Base-by-base conservation (phyloP, 1,284 basidiomycete genomes). In the Volvariella volvacea region DNA sequence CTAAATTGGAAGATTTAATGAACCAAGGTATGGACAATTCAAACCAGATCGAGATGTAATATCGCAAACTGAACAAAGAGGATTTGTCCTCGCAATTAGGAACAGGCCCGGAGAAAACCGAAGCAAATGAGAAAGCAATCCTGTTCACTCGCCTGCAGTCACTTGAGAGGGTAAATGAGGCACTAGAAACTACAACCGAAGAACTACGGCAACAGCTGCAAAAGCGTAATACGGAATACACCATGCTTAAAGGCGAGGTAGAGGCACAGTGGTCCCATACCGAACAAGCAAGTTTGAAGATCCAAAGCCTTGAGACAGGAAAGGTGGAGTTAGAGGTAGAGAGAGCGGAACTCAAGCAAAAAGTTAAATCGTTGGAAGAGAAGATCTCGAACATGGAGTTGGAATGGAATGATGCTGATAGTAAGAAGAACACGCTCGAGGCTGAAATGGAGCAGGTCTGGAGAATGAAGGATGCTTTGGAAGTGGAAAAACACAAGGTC, bases 241-340 rank as follows among this genome's bases (percentile, higher is more conserved):
- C 51, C 2, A 61, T 71, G 14, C 61, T 82, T 44, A 74, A 74
- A 58, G 62, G 65, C 1, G 78, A 83, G 57, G 59, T 82, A 32
- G 75, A 80, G 51, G 74, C 76, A 4, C 80, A 80, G 57, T 80
- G 79, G 74, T 67, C 70, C 42, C 66, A 80, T 50, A 78, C 81
- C 16, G 77, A 77, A 58, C 69, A 55, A 34, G 57, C 61, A 10
- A 55, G 64, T 14, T 73, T 72, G 39, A 72, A 66, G 53, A 71
- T 78, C 48, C 65, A 72, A 19, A 49, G 48, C 9, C 48, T 68
- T 22, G 55, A 62, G 41, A 54, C 55, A 22, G 62, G 60, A 39
- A 58, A 56, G 37, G 45, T 46, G n/a, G 61, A 60, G 21, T 50
- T 77, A 28, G 69, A 78, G 55, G 58, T 59, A 45, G 68, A 71